These are phyloP conservation scores for Talaromyces adpressus DNA, from an alignment of 495 filamentous ascomycete genomes.

Conservation along the genomic window DNA sequence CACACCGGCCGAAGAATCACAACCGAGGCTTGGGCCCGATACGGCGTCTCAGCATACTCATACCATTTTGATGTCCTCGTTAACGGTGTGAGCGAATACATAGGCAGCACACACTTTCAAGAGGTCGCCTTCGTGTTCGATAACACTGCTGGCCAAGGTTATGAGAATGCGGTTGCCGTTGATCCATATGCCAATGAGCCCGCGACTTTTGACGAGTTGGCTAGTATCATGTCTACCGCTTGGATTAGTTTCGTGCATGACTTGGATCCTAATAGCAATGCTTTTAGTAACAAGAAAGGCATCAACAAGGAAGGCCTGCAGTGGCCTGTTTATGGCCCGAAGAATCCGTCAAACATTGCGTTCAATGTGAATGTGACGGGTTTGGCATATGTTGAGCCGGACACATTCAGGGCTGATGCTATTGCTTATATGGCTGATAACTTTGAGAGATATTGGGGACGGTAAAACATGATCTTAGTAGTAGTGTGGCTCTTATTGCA, in stretches of 20 bases:
- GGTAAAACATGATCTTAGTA: not conserved
- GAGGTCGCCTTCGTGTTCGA: slow-evolving; percentile 45
- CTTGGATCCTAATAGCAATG: slow-evolving; percentile 26
- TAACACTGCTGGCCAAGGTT: slow-evolving; percentile 33
- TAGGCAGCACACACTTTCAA: slow-evolving; percentile 37
- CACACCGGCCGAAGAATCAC: slow-evolving; percentile 41
- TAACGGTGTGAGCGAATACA: slow-evolving; percentile 15
- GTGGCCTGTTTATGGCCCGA: slow-evolving; percentile 1
- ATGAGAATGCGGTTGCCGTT: slow-evolving; percentile 11
- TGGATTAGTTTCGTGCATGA: slow-evolving; percentile 41
- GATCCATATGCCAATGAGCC: slow-evolving; percentile 29
- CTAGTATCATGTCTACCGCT: slow-evolving; percentile 29
- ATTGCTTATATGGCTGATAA: slow-evolving; percentile 7
- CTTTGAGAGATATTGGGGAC: slow-evolving; percentile 1
- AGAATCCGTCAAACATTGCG: slow-evolving; percentile 6
- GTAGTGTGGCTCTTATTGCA: not conserved
- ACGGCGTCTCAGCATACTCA: slow-evolving; percentile 27
- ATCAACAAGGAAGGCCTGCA: slow-evolving; percentile 4
- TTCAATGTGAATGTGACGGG: slow-evolving; percentile 5
- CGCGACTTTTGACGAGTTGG: slow-evolving; percentile 22
- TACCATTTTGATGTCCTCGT: slow-evolving; percentile 40
- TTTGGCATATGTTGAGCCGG: slow-evolving; percentile 1
- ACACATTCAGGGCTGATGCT: not conserved
- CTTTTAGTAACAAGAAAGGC: slow-evolving; percentile 1
- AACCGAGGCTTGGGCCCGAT: slow-evolving; percentile 27